phyloP scores from a whole-genome alignment of 805 yeast species.

The Yarrowia osloensis region DNA sequence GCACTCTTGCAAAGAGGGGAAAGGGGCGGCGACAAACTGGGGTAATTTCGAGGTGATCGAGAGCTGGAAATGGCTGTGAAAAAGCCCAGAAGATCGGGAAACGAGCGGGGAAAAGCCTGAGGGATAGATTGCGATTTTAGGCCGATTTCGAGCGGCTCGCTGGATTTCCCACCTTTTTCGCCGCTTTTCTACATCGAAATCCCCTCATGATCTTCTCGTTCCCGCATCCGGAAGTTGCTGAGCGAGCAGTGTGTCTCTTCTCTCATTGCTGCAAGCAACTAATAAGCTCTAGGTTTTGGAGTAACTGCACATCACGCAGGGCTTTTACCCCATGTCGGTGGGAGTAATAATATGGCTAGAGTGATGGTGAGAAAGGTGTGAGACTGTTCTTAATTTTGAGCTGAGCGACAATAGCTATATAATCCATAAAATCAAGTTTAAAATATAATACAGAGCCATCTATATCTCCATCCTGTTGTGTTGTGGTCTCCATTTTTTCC shows the following conservation, averaged over 20 bases:
- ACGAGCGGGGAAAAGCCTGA: background rate
- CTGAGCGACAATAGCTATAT: too few species aligned
- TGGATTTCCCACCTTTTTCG: background rate
- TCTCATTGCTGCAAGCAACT: slow-evolving; percentile 5
- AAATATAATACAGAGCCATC: too few species aligned
- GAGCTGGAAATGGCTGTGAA: background rate
- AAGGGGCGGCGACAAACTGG: background rate
- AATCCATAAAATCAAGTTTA: too few species aligned
- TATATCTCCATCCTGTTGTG: background rate
- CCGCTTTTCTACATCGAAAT: background rate
- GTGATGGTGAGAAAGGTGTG: background rate
- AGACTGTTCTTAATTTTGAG: background rate
- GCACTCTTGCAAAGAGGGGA: slow-evolving; percentile 6
- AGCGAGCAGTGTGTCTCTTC: background rate
- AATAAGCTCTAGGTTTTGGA: background rate
- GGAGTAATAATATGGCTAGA: background rate
- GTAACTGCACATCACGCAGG: slow-evolving; percentile 24
- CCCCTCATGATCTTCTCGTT: background rate
- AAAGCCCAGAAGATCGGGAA: background rate
- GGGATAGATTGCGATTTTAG: background rate
- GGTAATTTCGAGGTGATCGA: background rate
- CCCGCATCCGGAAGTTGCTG: slow-evolving; percentile 29
- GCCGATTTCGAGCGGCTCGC: background rate
- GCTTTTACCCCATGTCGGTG: slow-evolving; percentile 20
- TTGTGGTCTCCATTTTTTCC: background rate